These are phyloP conservation scores for Cyberlindnera veronae DNA, from an alignment of 805 yeast genomes.

Conservation along the genomic window DNA sequence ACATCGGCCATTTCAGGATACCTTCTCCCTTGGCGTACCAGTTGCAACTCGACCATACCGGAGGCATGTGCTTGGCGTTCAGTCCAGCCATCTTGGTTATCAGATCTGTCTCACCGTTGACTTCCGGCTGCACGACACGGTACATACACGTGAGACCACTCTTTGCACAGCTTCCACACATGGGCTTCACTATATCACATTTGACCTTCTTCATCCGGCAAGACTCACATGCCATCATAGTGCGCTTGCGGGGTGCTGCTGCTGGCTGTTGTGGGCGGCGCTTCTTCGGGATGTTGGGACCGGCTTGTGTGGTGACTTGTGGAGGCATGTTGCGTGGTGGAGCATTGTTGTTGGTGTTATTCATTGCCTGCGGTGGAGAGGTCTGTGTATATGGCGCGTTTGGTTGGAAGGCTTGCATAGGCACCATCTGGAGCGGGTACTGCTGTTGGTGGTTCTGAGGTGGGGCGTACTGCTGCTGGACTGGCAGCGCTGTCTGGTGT, in stretches of 20 bases:
- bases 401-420: too few relatives aligned
- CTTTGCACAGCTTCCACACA: constrained; percentile 40
- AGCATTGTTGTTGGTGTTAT: too few relatives aligned
- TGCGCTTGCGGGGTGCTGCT: constrained; percentile 15
- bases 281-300: constrained; percentile 1
- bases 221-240: constrained; percentile 34
- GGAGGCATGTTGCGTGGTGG: not conserved
- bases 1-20: constrained; percentile 22
- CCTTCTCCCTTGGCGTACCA: constrained; percentile 22
- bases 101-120: not conserved
- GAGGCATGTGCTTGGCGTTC: constrained; percentile 7
- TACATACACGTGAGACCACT: constrained; percentile 18
- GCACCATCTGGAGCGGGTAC: too few relatives aligned
- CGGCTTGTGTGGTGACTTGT: not conserved
- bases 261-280: not conserved
- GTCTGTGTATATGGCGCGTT: too few relatives aligned
- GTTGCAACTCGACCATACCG: constrained; percentile 20
- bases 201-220: constrained; percentile 45
- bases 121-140: constrained; percentile 5
- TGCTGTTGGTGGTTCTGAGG: too few relatives aligned
- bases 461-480: too few relatives aligned
- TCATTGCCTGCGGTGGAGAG: too few relatives aligned
- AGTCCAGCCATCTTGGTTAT: constrained; percentile 9
- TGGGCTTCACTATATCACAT: constrained; percentile 44
- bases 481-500: too few relatives aligned